Evolutionary conservation across 2,329 filamentous ascomycete species (phyloP).

Genomic region (Pseudocercospora macadamiae): DNA sequence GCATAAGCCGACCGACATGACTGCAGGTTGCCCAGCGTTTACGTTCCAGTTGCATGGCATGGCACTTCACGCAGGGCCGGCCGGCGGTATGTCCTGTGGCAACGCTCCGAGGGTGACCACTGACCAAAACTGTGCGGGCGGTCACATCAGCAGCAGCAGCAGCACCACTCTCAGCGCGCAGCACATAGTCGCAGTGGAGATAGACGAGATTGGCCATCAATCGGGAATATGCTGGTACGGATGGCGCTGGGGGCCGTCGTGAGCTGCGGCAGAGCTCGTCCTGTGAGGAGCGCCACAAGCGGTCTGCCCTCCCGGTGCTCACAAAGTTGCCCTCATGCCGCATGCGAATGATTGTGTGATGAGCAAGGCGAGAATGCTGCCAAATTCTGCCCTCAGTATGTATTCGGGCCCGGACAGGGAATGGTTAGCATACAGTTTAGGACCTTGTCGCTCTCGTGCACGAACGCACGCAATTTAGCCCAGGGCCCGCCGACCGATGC

Average conservation of each 20-base stretch:
- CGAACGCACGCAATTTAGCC: constrained; percentile 1
- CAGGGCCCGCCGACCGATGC: neutral
- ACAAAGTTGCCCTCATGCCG: neutral
- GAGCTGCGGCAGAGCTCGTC: neutral
- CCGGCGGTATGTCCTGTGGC: neutral
- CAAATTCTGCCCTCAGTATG: neutral
- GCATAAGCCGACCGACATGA: neutral
- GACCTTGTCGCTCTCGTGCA: neutral
- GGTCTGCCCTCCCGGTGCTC: neutral
- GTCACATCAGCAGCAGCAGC: constrained; percentile 7
- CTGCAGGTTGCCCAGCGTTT: neutral
- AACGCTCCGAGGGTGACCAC: neutral
- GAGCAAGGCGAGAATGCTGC: too few relatives aligned
- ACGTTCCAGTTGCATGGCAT: too few relatives aligned
- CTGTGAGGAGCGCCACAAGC: neutral
- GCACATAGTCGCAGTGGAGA: neutral
- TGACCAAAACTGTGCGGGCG: neutral
- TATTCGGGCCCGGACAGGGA: constrained; percentile 9
- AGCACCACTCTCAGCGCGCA: neutral
- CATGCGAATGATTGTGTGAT: too few relatives aligned
- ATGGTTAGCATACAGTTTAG: neutral
- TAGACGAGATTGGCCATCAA: neutral
- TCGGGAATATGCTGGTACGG: constrained; percentile 4
- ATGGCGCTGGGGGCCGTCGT: neutral
- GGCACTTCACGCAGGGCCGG: too few relatives aligned